phyloP scores from a whole-genome alignment of 2,329 filamentous ascomycete genomes.

The Diaporthe australafricana region DNA sequence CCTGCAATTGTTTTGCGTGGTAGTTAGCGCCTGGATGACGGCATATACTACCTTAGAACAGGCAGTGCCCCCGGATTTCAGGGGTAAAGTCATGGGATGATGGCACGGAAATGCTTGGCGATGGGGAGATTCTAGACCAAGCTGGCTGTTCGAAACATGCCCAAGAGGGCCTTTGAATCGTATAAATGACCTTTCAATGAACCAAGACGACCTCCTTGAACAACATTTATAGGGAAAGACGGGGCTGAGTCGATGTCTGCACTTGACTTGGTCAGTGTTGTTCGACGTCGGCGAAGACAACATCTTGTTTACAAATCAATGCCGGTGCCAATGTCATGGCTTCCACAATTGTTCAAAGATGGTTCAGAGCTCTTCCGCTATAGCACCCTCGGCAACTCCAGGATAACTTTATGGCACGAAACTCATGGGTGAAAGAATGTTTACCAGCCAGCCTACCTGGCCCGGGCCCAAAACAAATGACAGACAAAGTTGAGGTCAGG shows the following conservation, averaged over 20 bases:
- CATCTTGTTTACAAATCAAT: not conserved
- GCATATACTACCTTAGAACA: not conserved
- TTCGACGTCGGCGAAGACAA: not conserved
- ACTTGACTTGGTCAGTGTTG: not conserved
- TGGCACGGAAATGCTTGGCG: not conserved
- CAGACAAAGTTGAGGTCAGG: not conserved
- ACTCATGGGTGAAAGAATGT: not conserved
- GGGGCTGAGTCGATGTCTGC: not conserved
- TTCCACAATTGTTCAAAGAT: no score
- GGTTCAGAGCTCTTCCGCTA: no score
- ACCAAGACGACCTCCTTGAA: not conserved
- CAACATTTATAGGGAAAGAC: not conserved
- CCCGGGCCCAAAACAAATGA: not conserved
- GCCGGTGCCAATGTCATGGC: not conserved
- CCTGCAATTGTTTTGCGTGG: not conserved
- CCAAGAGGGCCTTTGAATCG: slow-evolving; percentile 6
- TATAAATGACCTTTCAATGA: not conserved
- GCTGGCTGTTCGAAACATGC: slow-evolving; percentile 14
- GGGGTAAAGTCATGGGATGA: slow-evolving; percentile 19
- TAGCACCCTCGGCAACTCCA: no score
- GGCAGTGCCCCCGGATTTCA: not conserved
- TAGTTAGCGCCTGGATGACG: not conserved
- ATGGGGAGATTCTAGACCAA: not conserved
- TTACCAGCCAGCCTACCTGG: not conserved
- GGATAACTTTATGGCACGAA: no score